A percentile compares a stretch with the other conserved stretches of the same genome.
Conservation (phyloP, 2,329 filamentous ascomycete genomes). For the Neopestalotiopsis sp. region DNA sequence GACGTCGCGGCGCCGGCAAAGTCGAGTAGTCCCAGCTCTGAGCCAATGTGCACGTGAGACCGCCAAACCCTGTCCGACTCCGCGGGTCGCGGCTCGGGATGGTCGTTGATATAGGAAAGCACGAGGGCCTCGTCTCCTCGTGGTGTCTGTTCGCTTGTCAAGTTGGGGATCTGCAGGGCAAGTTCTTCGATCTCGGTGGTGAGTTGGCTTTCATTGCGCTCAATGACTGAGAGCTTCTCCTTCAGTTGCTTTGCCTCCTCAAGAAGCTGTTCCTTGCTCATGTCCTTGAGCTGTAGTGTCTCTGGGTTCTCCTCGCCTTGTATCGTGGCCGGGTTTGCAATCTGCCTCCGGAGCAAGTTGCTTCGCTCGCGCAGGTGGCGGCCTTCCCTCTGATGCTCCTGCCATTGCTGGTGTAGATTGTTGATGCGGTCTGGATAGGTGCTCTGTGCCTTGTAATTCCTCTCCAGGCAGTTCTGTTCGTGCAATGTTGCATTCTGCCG, state of each 20-base stretch:
- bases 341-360: slow-evolving; percentile 66
- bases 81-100: slow-evolving; percentile 49
- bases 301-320: slow-evolving; percentile 48
- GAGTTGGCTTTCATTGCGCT: slow-evolving; percentile 65
- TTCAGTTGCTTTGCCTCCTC: slow-evolving; percentile 71
- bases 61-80: slow-evolving; percentile 58
- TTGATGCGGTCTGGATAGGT: slow-evolving; percentile 62
- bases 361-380: slow-evolving; percentile 68
- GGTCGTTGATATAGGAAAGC: slow-evolving; percentile 80
- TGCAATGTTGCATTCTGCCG: slow-evolving; percentile 83
- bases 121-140: slow-evolving; percentile 68
- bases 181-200: slow-evolving; percentile 72
- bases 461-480: slow-evolving; percentile 80
- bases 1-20: slow-evolving; percentile 82
- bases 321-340: slow-evolving; percentile 56
- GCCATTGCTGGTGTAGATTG: slow-evolving; percentile 61
- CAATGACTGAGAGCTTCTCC: slow-evolving; percentile 62
- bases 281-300: slow-evolving; percentile 28
- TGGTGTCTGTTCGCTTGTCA: slow-evolving; percentile 80
- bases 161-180: slow-evolving; percentile 82
- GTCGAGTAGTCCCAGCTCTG: slow-evolving; percentile 87
- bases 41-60: slow-evolving; percentile 87
- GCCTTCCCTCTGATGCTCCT: slow-evolving; percentile 64
- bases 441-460: slow-evolving; percentile 75
- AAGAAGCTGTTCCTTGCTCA: slow-evolving; percentile 59